Evolutionary conservation across 805 yeast genomes (phyloP), one percentile per base, ranked within the genome.

Genomic region (Priceomyces fermenticarens): DNA sequence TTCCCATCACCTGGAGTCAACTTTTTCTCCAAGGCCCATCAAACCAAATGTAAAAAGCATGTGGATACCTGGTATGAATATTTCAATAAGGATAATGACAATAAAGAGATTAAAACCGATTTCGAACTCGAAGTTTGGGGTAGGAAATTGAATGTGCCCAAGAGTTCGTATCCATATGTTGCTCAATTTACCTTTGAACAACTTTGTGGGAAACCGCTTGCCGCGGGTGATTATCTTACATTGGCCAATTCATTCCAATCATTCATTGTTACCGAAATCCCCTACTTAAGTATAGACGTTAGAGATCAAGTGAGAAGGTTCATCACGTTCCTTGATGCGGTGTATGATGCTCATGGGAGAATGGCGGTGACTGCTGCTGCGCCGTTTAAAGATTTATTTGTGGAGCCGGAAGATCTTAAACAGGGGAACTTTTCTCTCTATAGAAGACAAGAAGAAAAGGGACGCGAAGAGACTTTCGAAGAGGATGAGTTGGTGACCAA

Each of bases 311-410:
- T 90, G 16, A 75, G 98, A 55, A 72, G 99, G 52, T 91, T 93
- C 57, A 93, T 93, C 60, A 93, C 96, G 0, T 93, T 93, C 53
- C 64, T 93, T 40, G 99, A 93, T 61, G 97, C 99, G 0, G 95
- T 90, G 3, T 93, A 93, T 60, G 98, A 93, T 61, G 84, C 84
- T 40, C 90, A 88, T 51, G 86, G 95, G 8, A 76, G 89, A 54
- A 66, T 93, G 11, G 96, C 96, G 1, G 91, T 89, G 27, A 88
- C 97, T 0, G 84, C 89, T 0, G 96, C 86, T 1, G 90, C 89
- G 8, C 84, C 88, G 15, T 91, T 89, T 57, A 80, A 81, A 34
- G 84, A 85, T 44, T 75, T 93, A 37, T 90, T 93, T 62, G 95
- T 87, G 12, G 96, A 89, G 52, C 86, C 89, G 1, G 87, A 83